Evolutionary conservation across 2,329 filamentous ascomycete species (phyloP).

Genomic region (Trichoderma sp.): DNA sequence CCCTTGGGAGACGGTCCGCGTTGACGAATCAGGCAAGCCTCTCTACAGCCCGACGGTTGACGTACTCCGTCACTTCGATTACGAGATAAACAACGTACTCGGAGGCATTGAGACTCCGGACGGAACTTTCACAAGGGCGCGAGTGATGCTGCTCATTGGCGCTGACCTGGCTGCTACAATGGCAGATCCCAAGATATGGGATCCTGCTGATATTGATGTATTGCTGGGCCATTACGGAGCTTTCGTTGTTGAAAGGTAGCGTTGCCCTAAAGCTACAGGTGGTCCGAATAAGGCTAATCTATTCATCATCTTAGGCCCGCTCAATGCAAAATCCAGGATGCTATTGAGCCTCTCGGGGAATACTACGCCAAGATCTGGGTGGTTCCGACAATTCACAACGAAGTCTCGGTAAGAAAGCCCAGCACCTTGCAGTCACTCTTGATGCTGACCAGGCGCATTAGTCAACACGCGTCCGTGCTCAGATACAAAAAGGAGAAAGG

Average conservation of each 20-base stretch:
- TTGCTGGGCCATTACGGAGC: conserved; percentile 77
- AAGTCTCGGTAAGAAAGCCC: conserved; percentile 32
- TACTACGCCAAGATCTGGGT: conserved; percentile 75
- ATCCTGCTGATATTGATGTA: conserved; percentile 73
- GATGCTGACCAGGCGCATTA: conserved; percentile 47
- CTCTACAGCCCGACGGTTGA: conserved; percentile 81
- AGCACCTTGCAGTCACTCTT: background rate
- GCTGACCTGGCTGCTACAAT: conserved; percentile 68
- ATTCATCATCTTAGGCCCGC: conserved; percentile 42
- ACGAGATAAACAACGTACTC: conserved; percentile 76
- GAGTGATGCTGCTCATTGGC: conserved; percentile 74
- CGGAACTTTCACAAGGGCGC: conserved; percentile 56
- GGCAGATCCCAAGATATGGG: conserved; percentile 73
- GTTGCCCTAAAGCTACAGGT: no score
- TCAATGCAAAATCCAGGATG: conserved; percentile 81
- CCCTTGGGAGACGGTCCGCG: conserved; percentile 65
- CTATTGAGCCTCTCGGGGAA: conserved; percentile 67
- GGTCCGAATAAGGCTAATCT: background rate
- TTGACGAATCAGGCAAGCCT: conserved; percentile 52
- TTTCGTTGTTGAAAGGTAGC: conserved; percentile 65
- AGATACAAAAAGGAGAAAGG: conserved; percentile 71
- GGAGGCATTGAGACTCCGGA: conserved; percentile 70
- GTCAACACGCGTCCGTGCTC: conserved; percentile 73
- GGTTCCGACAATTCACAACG: conserved; percentile 81
- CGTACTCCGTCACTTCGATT: conserved; percentile 79